Percentiles rank a stretch among this genome's conserved stretches.
Conservation (phyloP, 2,329 filamentous ascomycete species). For the Rutstroemia sp. region DNA sequence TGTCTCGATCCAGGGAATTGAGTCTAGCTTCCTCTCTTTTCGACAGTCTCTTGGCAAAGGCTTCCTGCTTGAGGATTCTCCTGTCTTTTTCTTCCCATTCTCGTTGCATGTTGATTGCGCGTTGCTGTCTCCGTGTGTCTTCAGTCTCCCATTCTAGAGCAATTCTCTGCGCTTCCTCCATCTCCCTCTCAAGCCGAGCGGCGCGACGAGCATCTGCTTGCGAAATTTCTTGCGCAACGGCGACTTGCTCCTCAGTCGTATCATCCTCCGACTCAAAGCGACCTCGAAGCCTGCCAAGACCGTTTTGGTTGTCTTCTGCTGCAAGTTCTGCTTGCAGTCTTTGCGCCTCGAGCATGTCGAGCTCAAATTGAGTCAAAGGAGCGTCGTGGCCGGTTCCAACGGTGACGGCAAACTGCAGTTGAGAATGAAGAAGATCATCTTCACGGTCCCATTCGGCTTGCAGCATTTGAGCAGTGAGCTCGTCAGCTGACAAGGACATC, state of each 20-base stretch:
- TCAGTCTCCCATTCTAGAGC: conserved; percentile 7
- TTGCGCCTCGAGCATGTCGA: conserved; percentile 5
- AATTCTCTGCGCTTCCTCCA: conserved; percentile 4
- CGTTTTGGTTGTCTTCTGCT: neutral
- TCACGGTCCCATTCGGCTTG: conserved; percentile 8
- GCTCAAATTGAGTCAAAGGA: neutral
- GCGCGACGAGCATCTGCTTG: neutral
- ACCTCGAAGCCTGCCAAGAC: neutral
- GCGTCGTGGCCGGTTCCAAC: neutral
- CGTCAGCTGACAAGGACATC: conserved; percentile 1
- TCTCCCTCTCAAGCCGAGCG: conserved; percentile 1
- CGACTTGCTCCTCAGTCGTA: neutral
- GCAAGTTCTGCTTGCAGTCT: conserved; percentile 7
- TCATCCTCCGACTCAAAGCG: neutral
- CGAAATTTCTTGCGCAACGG: neutral
- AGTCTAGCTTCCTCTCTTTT: conserved; percentile 1
- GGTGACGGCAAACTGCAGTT: conserved; percentile 1
- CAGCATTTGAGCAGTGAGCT: conserved; percentile 2
- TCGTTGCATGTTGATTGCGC: neutral
- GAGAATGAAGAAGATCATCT: conserved; percentile 2
- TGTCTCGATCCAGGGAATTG: neutral
- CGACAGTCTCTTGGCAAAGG: neutral
- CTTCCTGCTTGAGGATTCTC: neutral
- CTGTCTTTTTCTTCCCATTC: conserved; percentile 5
- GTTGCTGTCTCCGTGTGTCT: neutral